Percentiles rank a stretch among this genome's conserved stretches.
phyloP scores from a whole-genome alignment of 495 filamentous ascomycete genomes.

The Xylaria bambusicola region DNA sequence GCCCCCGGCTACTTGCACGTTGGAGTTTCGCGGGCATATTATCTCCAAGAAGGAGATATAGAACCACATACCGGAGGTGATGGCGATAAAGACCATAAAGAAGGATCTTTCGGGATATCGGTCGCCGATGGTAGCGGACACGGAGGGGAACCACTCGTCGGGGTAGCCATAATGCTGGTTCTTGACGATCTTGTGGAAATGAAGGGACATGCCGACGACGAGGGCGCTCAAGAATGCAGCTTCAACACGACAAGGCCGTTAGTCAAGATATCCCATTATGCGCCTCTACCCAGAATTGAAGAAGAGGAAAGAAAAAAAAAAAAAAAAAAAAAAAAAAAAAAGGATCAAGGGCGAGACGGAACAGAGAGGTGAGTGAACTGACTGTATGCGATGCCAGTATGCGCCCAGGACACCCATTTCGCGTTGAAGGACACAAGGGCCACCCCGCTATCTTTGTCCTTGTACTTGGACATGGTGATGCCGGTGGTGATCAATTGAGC shows the following conservation, averaged over 20 bases:
- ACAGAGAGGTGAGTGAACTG: constrained; percentile 24
- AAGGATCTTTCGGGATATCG: constrained; percentile 95
- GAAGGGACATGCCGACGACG: constrained; percentile 77
- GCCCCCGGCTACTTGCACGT: not conserved
- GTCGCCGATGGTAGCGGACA: constrained; percentile 98
- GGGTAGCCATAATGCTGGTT: constrained; percentile 98
- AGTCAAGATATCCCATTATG: not conserved
- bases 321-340: too few relatives aligned
- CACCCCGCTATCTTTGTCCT: constrained; percentile 74
- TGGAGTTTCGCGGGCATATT: not conserved
- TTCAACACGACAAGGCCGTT: constrained; percentile 31
- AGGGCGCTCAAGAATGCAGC: constrained; percentile 90
- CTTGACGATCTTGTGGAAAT: constrained; percentile 96
- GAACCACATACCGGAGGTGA: constrained; percentile 77
- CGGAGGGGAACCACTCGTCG: constrained; percentile 98
- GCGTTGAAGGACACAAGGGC: constrained; percentile 80
- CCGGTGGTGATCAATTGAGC: constrained; percentile 42
- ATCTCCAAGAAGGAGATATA: not conserved
- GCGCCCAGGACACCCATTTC: constrained; percentile 87
- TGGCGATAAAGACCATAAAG: constrained; percentile 95
- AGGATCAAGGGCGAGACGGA: not conserved
- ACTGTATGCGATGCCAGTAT: constrained; percentile 84
- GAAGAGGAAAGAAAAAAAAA: too few relatives aligned
- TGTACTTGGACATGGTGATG: constrained; percentile 79
- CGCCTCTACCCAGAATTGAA: too few relatives aligned